Base-by-base conservation (phyloP, 1,284 basidiomycete genomes). In the Ceratobasidium sp. region DNA sequence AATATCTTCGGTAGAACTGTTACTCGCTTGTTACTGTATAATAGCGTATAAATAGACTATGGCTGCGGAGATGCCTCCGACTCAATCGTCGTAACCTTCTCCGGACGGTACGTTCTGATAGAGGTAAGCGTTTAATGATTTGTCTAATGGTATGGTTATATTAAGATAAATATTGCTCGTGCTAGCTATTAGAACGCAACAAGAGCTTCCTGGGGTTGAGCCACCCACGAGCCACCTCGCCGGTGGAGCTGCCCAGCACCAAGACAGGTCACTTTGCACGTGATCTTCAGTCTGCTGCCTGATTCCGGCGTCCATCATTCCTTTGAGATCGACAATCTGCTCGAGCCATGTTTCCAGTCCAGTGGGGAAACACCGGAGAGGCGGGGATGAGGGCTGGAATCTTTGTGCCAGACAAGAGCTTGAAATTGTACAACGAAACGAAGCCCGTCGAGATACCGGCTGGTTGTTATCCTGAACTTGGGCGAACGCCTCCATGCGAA, bases 401-500 rank as follows among this genome's bases (percentile, higher is more conserved):
- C 1, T 64, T 32, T 40, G 32, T 40, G 19, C 34, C 71, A 19
- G 46, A 56, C 29, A 37, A 62, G 5, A 65, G 61, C 51, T 52
- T 73, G 34, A 46, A 62, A 1, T 37, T 5, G 17, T 75, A 65
- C 19, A 75, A 75, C 22, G 19, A 64, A 65, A 75, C 71, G 0
- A 66, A 75, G n/a, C 51, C 71, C 3, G 62, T 34, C 15, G 34
- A 40, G 7, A 29, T 57, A 37, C 51, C 71, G n/a, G 17, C 59
- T 15, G 61, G 71, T 15, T 75, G 61, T 44, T 65, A 75, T 34
- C 32, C 70, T 8, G 59, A 74, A 11, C 59, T 74, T 40, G 57
- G 8, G 7, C 46, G 15, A 29, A 51, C 57, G 7, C 70, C 70
- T 51, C 70, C 70, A 40, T 75, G 71, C 51, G 71, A 75, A 37